These are phyloP conservation scores for Xylariales sp. DNA, from an alignment of 2,329 filamentous ascomycete species.

Conservation along the genomic window DNA sequence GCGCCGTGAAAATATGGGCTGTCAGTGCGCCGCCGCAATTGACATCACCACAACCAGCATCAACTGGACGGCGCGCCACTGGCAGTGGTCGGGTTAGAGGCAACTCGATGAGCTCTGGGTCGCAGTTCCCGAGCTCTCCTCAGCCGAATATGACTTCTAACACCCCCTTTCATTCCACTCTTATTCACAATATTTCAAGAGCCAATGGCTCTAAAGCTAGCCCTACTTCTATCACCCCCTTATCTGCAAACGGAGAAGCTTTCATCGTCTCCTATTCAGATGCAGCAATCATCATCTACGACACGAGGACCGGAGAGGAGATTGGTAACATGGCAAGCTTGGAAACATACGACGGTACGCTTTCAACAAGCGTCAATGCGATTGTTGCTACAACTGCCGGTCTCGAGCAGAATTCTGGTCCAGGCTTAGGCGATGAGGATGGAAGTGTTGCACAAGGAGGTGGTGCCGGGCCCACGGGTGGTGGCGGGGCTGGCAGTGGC, in stretches of 20 bases:
- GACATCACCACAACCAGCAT: constrained; percentile 70
- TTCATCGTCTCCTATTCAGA: constrained; percentile 94
- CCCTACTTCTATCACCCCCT: constrained; percentile 86
- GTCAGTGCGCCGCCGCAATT: constrained; percentile 86
- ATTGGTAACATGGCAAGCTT: constrained; percentile 88
- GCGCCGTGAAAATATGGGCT: constrained; percentile 88
- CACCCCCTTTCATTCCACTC: constrained; percentile 80
- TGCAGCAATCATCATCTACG: constrained; percentile 84
- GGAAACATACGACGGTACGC: constrained; percentile 87
- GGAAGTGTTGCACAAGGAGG: constrained; percentile 43
- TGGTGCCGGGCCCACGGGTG: constrained; percentile 74
- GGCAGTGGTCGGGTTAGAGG: constrained; percentile 64
- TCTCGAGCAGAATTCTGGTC: constrained; percentile 64
- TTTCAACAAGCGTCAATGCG: constrained; percentile 77
- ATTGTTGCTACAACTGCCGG: constrained; percentile 83
- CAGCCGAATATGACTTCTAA: constrained; percentile 82
- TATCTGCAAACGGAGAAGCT: constrained; percentile 76
- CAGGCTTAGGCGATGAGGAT: constrained; percentile 67
- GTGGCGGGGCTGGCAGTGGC: constrained; percentile 62
- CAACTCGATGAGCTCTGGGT: constrained; percentile 92
- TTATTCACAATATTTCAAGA: constrained; percentile 81
- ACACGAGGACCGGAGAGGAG: constrained; percentile 87
- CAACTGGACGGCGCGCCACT: constrained; percentile 48
- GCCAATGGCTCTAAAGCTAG: constrained; percentile 61
- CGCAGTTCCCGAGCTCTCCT: constrained; percentile 83